These are phyloP conservation scores for Alternaria ethzedia DNA, from an alignment of 2,329 filamentous ascomycete species.

Conservation along the genomic window DNA sequence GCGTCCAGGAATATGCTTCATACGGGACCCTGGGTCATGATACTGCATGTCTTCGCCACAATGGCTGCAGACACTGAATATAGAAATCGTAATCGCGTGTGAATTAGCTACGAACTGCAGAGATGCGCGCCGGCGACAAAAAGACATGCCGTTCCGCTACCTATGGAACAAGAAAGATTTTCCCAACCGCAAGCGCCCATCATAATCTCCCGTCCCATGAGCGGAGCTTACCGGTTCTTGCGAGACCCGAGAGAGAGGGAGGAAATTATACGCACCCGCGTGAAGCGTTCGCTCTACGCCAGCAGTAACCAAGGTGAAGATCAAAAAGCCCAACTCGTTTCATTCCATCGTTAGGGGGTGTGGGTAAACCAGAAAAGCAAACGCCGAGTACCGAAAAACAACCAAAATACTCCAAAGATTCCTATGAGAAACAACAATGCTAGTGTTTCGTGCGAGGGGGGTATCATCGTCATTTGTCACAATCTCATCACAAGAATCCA, in stretches of 20 bases:
- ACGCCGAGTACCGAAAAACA: slow-evolving; percentile 5
- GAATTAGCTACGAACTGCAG: not conserved
- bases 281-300: not conserved
- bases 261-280: not conserved
- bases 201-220: not conserved
- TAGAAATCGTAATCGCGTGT: not conserved
- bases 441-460: slow-evolving; percentile 33
- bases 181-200: not conserved
- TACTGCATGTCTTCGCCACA: not conserved
- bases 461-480: slow-evolving; percentile 36
- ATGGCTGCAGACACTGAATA: not conserved
- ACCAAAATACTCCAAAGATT: slow-evolving; percentile 15
- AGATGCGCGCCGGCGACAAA: not conserved
- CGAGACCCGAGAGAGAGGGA: not conserved
- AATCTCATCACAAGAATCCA: slow-evolving; percentile 57
- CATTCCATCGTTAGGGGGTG: slow-evolving; percentile 4
- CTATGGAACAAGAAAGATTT: not conserved
- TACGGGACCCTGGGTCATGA: not conserved
- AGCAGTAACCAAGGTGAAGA: not conserved
- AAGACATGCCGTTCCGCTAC: not conserved
- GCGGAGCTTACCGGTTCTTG: not conserved
- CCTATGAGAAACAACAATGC: slow-evolving; percentile 21
- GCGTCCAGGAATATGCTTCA: not conserved
- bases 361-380: not conserved
- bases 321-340: slow-evolving; percentile 8